Conservation (phyloP, 2,329 filamentous ascomycete genomes). For the Furcasterigmium sp. region DNA sequence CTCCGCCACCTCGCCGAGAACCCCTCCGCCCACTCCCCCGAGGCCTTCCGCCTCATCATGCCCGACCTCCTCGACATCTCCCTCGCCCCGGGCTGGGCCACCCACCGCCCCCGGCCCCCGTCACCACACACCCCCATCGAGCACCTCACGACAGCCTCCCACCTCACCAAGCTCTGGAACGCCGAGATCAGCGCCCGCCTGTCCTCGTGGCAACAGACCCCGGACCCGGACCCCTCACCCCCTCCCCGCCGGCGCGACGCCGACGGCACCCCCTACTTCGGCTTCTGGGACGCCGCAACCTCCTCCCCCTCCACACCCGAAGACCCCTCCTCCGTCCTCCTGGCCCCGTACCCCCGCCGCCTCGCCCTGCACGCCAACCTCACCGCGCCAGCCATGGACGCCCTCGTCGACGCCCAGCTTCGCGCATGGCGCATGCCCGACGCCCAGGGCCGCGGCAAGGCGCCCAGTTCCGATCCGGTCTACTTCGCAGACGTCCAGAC, state of each 20-base stretch:
- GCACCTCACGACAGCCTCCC: constrained; percentile 48
- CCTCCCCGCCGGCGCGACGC: constrained; percentile 8
- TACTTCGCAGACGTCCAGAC: constrained; percentile 36
- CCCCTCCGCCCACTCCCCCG: constrained; percentile 12
- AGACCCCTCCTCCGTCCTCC: constrained; percentile 16
- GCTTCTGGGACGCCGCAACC: background rate
- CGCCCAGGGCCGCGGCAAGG: constrained; percentile 34
- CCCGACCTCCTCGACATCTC: constrained; percentile 49
- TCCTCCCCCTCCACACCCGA: constrained; percentile 7
- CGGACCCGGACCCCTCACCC: background rate
- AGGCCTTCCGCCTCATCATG: constrained; percentile 45
- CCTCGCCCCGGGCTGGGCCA: constrained; percentile 46
- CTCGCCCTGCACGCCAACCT: constrained; percentile 37
- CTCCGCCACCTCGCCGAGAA: constrained; percentile 14
- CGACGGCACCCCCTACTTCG: constrained; percentile 1
- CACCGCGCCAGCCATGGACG: constrained; percentile 32
- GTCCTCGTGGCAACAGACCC: constrained; percentile 35
- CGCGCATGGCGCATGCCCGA: constrained; percentile 35
- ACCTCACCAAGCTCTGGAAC: constrained; percentile 48
- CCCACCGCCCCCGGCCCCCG: constrained; percentile 33
- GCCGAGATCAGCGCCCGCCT: constrained; percentile 31
- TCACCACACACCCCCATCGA: constrained; percentile 41
- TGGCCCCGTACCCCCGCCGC: constrained; percentile 28
- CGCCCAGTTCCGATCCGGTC: constrained; percentile 20
- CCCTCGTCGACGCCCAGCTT: constrained; percentile 44